Conservation (phyloP, 805 yeast species). For the Yamadazyma akitaensis region DNA sequence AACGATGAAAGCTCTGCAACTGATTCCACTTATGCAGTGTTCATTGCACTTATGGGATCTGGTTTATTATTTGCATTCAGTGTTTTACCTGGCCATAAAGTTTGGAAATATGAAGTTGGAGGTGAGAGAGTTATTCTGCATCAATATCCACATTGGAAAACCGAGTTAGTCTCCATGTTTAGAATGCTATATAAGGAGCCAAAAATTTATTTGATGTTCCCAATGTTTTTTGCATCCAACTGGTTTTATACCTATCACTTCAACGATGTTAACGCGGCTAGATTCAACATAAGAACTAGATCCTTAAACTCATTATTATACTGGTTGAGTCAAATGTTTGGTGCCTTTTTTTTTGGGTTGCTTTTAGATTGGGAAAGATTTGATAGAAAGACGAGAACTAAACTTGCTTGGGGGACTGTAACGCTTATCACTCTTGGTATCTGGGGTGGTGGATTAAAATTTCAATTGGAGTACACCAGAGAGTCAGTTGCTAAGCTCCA, state of each 20-base stretch:
- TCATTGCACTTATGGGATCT: constrained; percentile 46
- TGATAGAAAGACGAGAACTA: constrained; percentile 43
- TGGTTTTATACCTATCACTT: constrained; percentile 67
- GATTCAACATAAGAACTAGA: constrained; percentile 57
- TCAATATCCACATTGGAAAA: constrained; percentile 44
- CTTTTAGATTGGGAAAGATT: constrained; percentile 43
- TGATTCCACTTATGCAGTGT: constrained; percentile 54
- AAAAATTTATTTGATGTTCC: constrained; percentile 47
- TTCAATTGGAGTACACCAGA: constrained; percentile 40
- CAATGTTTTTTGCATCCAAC: constrained; percentile 61
- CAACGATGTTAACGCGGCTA: constrained; percentile 52
- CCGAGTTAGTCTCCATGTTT: constrained; percentile 31
- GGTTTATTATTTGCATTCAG: constrained; percentile 45
- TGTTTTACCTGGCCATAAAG: constrained; percentile 40
- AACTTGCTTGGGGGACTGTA: constrained; percentile 41
- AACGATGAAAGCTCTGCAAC: constrained; percentile 34
- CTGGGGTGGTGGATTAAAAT: constrained; percentile 59
- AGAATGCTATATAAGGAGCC: constrained; percentile 22
- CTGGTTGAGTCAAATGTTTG: constrained; percentile 59
- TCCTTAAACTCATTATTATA: constrained; percentile 57
- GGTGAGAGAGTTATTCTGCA: constrained; percentile 29
- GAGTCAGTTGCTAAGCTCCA: constrained; percentile 17
- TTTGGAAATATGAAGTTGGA: constrained; percentile 13
- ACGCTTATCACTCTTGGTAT: constrained; percentile 42
- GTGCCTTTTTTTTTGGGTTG: constrained; percentile 48